Percentiles rank a stretch among this genome's conserved stretches.
phyloP scores from a whole-genome alignment of 306 rosid genomes.

The Canavalia gladiata region DNA sequence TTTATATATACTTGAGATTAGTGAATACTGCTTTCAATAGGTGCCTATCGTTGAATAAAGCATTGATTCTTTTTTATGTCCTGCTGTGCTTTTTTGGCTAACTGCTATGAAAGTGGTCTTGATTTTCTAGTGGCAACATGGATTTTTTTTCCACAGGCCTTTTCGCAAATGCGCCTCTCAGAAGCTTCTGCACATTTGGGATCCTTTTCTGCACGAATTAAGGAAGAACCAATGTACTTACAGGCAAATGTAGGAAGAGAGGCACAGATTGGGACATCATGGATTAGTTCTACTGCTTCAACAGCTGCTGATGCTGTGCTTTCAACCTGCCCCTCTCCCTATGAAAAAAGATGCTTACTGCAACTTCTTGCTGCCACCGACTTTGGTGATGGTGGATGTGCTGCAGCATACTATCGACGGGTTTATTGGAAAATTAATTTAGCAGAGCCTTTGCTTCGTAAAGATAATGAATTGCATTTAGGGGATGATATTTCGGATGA shows the following conservation, averaged over 20 bases:
- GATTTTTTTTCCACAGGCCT: slow-evolving; percentile 64
- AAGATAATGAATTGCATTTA: slow-evolving; percentile 71
- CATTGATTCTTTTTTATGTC: slow-evolving; percentile 1
- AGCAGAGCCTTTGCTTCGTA: slow-evolving; percentile 86
- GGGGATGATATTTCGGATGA: slow-evolving; percentile 85
- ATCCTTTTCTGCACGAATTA: slow-evolving; percentile 90
- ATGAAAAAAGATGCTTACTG: slow-evolving; percentile 93
- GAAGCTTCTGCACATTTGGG: slow-evolving; percentile 98
- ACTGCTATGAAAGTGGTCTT: slow-evolving; percentile 12
- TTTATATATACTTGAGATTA: slow-evolving; percentile 16
- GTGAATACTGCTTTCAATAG: slow-evolving; percentile 29
- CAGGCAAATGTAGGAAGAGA: slow-evolving; percentile 77
- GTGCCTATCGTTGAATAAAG: neutral
- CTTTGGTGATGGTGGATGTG: slow-evolving; percentile 91
- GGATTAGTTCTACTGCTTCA: slow-evolving; percentile 91
- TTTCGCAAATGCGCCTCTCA: slow-evolving; percentile 95
- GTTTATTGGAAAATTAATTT: slow-evolving; percentile 88
- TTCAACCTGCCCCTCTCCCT: slow-evolving; percentile 92
- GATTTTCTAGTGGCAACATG: slow-evolving; percentile 24
- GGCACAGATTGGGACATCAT: slow-evolving; percentile 71
- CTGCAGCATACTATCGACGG: slow-evolving; percentile 72
- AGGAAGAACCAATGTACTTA: slow-evolving; percentile 73
- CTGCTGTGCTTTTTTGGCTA: neutral
- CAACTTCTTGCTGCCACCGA: slow-evolving; percentile 94
- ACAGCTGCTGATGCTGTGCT: slow-evolving; percentile 93